Evolutionary conservation across 1,139 yeast species (phyloP).

Genomic region (Suhomyces kunorum): DNA sequence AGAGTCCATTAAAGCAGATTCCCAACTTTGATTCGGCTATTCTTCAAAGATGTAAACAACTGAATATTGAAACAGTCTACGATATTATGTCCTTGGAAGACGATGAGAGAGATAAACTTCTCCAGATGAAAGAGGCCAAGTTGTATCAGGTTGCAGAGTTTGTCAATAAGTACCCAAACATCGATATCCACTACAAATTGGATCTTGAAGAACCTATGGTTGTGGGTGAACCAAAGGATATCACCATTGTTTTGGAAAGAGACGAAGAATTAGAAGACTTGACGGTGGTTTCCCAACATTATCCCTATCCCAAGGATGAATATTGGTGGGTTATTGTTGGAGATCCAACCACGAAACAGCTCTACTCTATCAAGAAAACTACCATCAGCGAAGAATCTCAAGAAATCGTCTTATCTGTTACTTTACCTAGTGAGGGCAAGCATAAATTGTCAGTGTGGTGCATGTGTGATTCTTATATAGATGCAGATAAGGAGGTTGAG

Average conservation of each 20-base stretch:
- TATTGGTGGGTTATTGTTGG: constrained; percentile 91
- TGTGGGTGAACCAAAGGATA: constrained; percentile 47
- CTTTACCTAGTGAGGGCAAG: constrained; percentile 60
- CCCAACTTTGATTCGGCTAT: constrained; percentile 65
- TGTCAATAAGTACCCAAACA: constrained; percentile 86
- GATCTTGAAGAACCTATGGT: constrained; percentile 41
- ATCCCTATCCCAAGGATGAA: constrained; percentile 65
- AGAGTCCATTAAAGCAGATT: constrained; percentile 76
- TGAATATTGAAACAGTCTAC: constrained; percentile 68
- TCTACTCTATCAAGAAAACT: constrained; percentile 75
- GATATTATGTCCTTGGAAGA: constrained; percentile 88
- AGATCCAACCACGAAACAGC: constrained; percentile 54
- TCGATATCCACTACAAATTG: constrained; percentile 63
- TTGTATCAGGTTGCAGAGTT: constrained; percentile 73
- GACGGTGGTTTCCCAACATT: constrained; percentile 55
- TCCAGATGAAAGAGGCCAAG: constrained; percentile 55
- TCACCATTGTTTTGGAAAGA: constrained; percentile 60
- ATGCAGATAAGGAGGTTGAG: constrained; percentile 80
- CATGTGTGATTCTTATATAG: constrained; percentile 86
- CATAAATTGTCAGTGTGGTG: constrained; percentile 75
- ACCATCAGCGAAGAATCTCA: constrained; percentile 56
- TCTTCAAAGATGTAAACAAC: constrained; percentile 56
- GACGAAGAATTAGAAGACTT: constrained; percentile 78
- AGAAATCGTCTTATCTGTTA: constrained; percentile 53
- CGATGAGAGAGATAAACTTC: constrained; percentile 65